A percentile compares a stretch with the other conserved stretches of the same genome.
Conservation (phyloP, 345 rosid genomes). For the Hibiscus mutabilis region DNA sequence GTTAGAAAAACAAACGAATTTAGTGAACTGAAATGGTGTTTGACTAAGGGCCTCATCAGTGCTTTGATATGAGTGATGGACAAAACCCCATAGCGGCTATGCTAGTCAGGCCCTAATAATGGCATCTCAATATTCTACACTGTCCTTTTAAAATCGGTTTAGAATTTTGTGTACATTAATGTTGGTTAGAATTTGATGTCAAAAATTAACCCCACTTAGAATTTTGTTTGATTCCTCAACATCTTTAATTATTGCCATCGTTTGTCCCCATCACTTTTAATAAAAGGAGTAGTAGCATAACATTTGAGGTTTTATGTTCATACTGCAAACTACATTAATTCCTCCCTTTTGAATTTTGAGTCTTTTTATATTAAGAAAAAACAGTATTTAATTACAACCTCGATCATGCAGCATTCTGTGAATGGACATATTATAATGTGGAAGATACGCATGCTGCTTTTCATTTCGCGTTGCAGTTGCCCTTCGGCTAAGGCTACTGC, state of each 20-base stretch:
- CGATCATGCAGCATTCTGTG: not conserved
- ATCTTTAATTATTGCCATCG: not conserved
- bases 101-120: not conserved
- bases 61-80: not conserved
- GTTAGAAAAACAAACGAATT: not conserved
- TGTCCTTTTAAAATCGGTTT: not conserved
- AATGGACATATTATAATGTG: not conserved
- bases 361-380: not conserved
- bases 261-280: not conserved
- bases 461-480: not conserved
- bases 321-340: not conserved
- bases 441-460: not conserved
- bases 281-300: not conserved
- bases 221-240: not conserved
- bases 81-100: not conserved
- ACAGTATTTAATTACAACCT: not conserved
- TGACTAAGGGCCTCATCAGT: not conserved
- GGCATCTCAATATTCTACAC: not conserved
- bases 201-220: not conserved
- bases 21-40: not conserved
- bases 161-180: not conserved
- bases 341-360: not conserved
- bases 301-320: not conserved
- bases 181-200: not conserved
- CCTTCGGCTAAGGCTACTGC: conserved; percentile 3